Percentiles rank a stretch among this genome's conserved stretches.
Evolutionary conservation across 352 stramenopile genomes (phyloP).

Genomic region (Blastocystis sp.): DNA sequence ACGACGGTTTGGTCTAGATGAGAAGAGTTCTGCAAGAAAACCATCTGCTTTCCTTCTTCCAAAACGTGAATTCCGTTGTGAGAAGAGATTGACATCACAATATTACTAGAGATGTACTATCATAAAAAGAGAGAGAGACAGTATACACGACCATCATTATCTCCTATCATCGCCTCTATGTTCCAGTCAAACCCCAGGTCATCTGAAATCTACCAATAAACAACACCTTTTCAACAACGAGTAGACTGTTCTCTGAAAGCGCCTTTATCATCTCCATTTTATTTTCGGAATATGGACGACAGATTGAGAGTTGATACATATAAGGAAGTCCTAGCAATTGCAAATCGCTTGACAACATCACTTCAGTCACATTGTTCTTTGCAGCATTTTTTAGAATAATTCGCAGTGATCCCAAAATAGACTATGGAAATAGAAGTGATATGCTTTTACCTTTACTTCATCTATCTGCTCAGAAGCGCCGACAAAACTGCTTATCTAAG

Average conservation of each 20-base stretch:
- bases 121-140: not conserved
- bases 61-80: not conserved
- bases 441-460: not conserved
- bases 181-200: slow-evolving; percentile 21
- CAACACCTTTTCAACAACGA: not conserved
- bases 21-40: not conserved
- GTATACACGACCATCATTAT: not conserved
- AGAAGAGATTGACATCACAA: not conserved
- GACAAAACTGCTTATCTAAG: not conserved
- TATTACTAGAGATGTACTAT: not conserved
- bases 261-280: not conserved
- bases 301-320: slow-evolving; percentile 23
- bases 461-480: not conserved
- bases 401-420: not conserved
- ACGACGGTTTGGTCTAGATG: not conserved
- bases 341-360: slow-evolving; percentile 25
- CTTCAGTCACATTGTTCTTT: slow-evolving; percentile 28
- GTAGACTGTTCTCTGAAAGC: not conserved
- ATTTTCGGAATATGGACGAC: slow-evolving; percentile 37
- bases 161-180: slow-evolving; percentile 1
- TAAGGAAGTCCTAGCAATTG: slow-evolving; percentile 17
- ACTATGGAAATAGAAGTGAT: not conserved
- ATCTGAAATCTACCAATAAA: not conserved
- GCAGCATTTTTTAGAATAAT: slow-evolving; percentile 1
- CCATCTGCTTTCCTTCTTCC: not conserved